Percentiles rank a stretch among this genome's conserved stretches.
Evolutionary conservation across 2,329 filamentous ascomycete species (phyloP).

Genomic region (Aureobasidium uvarum): DNA sequence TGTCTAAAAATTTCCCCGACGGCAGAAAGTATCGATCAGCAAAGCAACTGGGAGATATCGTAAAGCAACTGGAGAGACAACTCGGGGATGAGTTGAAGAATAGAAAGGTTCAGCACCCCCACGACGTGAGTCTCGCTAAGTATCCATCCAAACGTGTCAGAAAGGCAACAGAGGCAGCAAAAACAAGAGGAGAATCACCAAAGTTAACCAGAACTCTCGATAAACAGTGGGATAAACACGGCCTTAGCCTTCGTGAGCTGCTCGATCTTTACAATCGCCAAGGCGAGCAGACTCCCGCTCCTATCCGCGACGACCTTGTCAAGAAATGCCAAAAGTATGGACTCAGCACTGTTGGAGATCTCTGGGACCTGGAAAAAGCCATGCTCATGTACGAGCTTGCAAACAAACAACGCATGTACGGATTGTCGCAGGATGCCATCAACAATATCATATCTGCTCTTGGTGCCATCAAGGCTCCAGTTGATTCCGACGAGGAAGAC

Average conservation of each 20-base stretch:
- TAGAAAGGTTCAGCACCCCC: not conserved
- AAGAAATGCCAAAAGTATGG: slow-evolving; percentile 3
- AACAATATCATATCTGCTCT: not conserved
- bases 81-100: not conserved
- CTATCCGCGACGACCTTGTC: not conserved
- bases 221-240: slow-evolving; percentile 6
- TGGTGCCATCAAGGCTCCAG: not conserved
- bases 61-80: not conserved
- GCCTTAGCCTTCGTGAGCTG: not conserved
- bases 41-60: not conserved
- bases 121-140: not conserved
- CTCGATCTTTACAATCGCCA: not conserved
- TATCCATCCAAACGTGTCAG: not conserved
- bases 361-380: slow-evolving; percentile 5
- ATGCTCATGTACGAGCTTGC: slow-evolving; percentile 6
- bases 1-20: not conserved
- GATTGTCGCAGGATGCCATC: not conserved
- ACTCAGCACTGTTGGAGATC: not conserved
- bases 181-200: not conserved
- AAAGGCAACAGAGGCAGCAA: not conserved
- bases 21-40: not conserved
- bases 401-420: not conserved
- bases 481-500: not conserved
- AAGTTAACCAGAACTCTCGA: not conserved
- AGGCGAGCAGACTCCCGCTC: not conserved